Evolutionary conservation across 208 protist genomes (phyloP).

Genomic region (Trypanosoma lewisi): DNA sequence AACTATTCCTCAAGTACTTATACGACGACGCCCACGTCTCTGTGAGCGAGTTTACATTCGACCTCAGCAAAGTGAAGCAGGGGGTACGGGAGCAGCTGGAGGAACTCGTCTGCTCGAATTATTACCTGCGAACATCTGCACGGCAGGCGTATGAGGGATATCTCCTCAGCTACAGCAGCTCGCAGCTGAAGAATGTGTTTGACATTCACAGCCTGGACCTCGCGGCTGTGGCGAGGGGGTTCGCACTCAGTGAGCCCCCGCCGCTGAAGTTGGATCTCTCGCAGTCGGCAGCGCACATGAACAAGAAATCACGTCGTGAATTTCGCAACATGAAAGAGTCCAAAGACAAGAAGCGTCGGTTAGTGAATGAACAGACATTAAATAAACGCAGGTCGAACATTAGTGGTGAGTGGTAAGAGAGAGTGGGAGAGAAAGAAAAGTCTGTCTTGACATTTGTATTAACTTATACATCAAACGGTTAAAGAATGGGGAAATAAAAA

Average conservation of each 20-base stretch:
- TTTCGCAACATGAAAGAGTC: conserved; percentile 66
- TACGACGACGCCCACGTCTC: conserved; percentile 95
- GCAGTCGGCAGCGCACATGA: conserved; percentile 89
- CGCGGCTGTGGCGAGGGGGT: conserved; percentile 91
- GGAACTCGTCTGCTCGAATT: conserved; percentile 97
- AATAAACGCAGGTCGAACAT: conserved; percentile 75
- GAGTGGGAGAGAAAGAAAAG: neutral
- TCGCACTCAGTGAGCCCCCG: conserved; percentile 90
- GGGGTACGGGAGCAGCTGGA: conserved; percentile 94
- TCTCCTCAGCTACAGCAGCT: conserved; percentile 97
- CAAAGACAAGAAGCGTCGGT: conserved; percentile 61
- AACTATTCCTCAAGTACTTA: conserved; percentile 98
- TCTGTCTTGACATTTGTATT: conserved; percentile 11
- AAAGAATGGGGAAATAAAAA: conserved; percentile 4
- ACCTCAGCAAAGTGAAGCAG: conserved; percentile 93
- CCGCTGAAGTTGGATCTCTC: conserved; percentile 91
- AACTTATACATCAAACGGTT: neutral
- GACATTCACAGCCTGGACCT: conserved; percentile 97
- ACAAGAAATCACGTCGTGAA: conserved; percentile 83
- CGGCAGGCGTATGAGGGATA: conserved; percentile 98
- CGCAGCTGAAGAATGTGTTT: conserved; percentile 98
- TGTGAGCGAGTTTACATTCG: conserved; percentile 98
- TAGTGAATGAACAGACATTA: conserved; percentile 39
- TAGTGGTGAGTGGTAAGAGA: conserved; percentile 77
- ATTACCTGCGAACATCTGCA: conserved; percentile 97